phyloP scores from a whole-genome alignment of 1,284 basidiomycete genomes.

The Hypsizygus ulmarius region DNA sequence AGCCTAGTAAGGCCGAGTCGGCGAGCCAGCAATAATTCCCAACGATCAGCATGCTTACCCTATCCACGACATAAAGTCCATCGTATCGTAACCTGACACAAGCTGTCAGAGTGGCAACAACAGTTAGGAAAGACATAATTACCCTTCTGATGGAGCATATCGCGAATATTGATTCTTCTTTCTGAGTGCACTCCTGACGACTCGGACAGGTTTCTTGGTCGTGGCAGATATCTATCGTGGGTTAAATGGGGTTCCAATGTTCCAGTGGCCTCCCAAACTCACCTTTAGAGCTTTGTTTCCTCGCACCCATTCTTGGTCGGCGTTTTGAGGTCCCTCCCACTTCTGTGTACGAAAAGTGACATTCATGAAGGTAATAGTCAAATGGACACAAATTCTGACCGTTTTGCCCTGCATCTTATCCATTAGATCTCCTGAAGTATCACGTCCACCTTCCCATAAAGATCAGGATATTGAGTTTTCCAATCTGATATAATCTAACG shows the following conservation, averaged over 20 bases:
- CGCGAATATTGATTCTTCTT: slow-evolving; percentile 7
- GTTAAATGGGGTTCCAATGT: background rate
- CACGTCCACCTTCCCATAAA: slow-evolving; percentile 17
- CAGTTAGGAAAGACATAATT: background rate
- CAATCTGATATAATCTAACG: too few relatives aligned
- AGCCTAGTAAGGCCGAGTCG: background rate
- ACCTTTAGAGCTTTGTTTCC: slow-evolving; percentile 28
- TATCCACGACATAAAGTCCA: slow-evolving; percentile 20
- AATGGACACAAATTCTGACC: slow-evolving; percentile 6
- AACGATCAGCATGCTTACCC: slow-evolving; percentile 10
- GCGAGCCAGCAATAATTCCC: background rate
- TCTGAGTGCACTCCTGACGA: slow-evolving; percentile 26
- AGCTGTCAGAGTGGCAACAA: background rate
- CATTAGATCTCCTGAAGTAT: slow-evolving; percentile 9
- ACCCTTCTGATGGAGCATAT: slow-evolving; percentile 31
- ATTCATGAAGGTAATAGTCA: background rate
- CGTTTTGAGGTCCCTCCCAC: slow-evolving; percentile 21
- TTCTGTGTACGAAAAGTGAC: slow-evolving; percentile 3
- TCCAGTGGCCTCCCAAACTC: background rate
- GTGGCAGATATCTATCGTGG: slow-evolving; percentile 19
- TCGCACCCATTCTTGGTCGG: slow-evolving; percentile 26
- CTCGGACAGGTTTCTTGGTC: slow-evolving; percentile 24
- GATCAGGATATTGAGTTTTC: background rate
- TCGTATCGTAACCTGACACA: slow-evolving; percentile 22
- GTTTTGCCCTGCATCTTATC: slow-evolving; percentile 17